Evolutionary conservation across 1,284 basidiomycete genomes (phyloP), one percentile per base, ranked within the genome.

Genomic region (Moniliophthora roreri): DNA sequence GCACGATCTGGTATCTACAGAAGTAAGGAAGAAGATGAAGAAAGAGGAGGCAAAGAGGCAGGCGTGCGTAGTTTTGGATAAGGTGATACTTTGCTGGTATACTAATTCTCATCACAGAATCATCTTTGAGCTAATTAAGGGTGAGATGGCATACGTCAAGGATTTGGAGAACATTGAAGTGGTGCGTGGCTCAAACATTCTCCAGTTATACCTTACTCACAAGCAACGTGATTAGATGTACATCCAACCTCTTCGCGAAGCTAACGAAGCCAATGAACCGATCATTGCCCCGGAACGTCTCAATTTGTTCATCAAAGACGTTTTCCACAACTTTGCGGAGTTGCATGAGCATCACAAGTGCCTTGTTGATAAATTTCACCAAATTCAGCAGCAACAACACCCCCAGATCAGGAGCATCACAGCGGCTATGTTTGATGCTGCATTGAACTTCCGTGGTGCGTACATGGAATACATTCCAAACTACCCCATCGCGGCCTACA

Each of bases 111-210:
- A 50, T 41, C 57, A 28, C 58, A 94, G 92, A 39, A 85, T 91
- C 59, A 95, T 98, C 50, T 96, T 95, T 64, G 96, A 99, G 70
- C 74, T 98, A 40, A 96, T 99, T 65, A 90, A 95, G 65, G 91
- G 90, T 54, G 96, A 99, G 71, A 95, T 96, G 87, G 84, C 87
- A 50, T 98, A 98, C 66, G 90, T 97, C 13, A 87, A 87, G 53
- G 97, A 99, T 74, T 72, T 99, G 23, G 89, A 95, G 65, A 88
- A 90, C 51, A 89, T 98, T 53, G 89, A 94, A 57, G 79, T 75
- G 50, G 91, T 93, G 53, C 49, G 82, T 69, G 48, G 28, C 28
- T 58, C 58, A 50, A 18, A 36, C 50, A 41, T 44, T 48, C n/a
- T 11, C 21, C 34, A 20, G 41, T 26, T 36, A 24, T 59, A 36